A percentile compares a stretch with the other conserved stretches of the same genome.
Conservation (phyloP, 306 rosid genomes). For the Lagenaria siceraria region DNA sequence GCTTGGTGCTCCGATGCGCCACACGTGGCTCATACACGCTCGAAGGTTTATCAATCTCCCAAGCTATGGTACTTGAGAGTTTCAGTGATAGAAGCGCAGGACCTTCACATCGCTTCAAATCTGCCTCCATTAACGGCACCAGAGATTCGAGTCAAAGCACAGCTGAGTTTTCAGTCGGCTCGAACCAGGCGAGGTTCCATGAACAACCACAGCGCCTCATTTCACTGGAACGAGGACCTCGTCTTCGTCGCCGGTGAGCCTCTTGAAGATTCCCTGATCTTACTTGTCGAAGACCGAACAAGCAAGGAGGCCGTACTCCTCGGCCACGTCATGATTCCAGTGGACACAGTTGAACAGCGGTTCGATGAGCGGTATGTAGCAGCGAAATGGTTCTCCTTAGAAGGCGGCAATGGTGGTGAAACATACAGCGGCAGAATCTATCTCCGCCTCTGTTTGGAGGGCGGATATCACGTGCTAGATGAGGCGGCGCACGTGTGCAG, state of each 20-base stretch:
- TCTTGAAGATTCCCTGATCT: conserved; percentile 58
- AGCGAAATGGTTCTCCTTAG: conserved; percentile 58
- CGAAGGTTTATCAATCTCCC: conserved; percentile 50
- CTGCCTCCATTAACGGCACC: conserved; percentile 84
- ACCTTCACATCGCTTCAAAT: conserved; percentile 50
- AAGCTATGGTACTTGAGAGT: conserved; percentile 45
- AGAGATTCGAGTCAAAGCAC: conserved; percentile 56
- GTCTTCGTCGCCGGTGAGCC: conserved; percentile 87
- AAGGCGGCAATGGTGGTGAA: conserved; percentile 18
- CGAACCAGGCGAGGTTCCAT: conserved; percentile 66
- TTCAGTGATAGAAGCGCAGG: conserved; percentile 43
- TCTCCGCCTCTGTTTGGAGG: conserved; percentile 73
- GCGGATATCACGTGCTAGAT: conserved; percentile 95
- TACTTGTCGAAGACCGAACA: conserved; percentile 70
- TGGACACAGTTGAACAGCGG: conserved; percentile 62
- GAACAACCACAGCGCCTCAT: conserved; percentile 68
- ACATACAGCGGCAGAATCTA: conserved; percentile 66
- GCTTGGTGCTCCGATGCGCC: conserved; percentile 52
- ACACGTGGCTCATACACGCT: conserved; percentile 33
- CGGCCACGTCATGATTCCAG: conserved; percentile 55
- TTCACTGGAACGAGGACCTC: conserved; percentile 83
- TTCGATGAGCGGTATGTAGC: conserved; percentile 81
- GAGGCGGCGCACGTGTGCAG: conserved; percentile 98
- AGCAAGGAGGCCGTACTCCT: conserved; percentile 35
- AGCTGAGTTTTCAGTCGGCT: conserved; percentile 57